phyloP scores from a whole-genome alignment of 306 rosid genomes.

The Leucaena leucocephala region DNA sequence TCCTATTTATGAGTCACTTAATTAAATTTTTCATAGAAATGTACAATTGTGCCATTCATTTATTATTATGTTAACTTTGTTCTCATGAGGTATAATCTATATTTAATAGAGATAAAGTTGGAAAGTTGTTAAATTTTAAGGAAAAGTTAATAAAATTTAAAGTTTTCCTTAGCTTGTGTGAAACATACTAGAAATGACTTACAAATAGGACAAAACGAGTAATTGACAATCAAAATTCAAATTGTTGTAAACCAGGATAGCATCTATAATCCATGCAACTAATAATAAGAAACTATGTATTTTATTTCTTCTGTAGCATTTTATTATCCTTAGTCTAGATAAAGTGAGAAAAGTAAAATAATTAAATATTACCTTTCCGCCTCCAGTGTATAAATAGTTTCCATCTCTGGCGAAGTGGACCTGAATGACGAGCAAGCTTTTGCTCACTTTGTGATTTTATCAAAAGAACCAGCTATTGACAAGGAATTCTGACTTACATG shows the following conservation, averaged over 20 bases:
- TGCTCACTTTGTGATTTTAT: slow-evolving; percentile 31
- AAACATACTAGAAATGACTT: too few species aligned
- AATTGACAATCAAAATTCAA: neutral
- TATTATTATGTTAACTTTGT: too few species aligned
- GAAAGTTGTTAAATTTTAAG: too few species aligned
- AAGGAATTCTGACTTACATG: slow-evolving; percentile 73
- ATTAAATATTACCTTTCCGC: slow-evolving; percentile 67
- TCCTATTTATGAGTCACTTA: too few species aligned
- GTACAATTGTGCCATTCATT: too few species aligned
- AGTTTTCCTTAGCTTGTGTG: too few species aligned
- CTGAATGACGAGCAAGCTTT: slow-evolving; percentile 54
- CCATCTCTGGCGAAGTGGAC: slow-evolving; percentile 94
- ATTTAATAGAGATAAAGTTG: too few species aligned
- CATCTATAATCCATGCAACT: neutral
- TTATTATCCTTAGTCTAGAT: neutral
- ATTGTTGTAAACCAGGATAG: neutral
- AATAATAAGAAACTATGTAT: neutral
- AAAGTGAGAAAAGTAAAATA: slow-evolving; percentile 13
- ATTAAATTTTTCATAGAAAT: too few species aligned
- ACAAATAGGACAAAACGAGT: too few species aligned
- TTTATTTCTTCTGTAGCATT: neutral
- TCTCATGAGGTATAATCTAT: too few species aligned
- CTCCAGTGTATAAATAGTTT: slow-evolving; percentile 89
- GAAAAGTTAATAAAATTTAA: too few species aligned
- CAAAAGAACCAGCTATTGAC: slow-evolving; percentile 29